Percentiles rank a stretch among this genome's conserved stretches.
Evolutionary conservation across 305 asterid species (phyloP).

Genomic region (Fraxinus paxiana): DNA sequence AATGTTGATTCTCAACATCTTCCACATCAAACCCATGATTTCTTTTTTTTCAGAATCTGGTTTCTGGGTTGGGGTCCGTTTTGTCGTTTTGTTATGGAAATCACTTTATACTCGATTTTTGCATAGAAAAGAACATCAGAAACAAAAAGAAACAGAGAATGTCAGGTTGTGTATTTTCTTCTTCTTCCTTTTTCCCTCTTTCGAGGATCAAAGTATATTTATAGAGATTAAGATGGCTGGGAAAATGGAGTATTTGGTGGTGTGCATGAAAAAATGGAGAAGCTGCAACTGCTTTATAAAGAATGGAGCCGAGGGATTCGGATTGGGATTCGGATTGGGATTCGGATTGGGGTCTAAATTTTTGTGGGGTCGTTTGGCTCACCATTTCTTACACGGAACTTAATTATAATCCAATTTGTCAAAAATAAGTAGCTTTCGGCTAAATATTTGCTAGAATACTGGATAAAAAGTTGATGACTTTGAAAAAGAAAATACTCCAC

Average conservation of each 20-base stretch:
- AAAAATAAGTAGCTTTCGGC: not conserved
- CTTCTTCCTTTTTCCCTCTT: conserved; percentile 29
- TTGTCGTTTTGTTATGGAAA: not conserved
- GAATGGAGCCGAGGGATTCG: not conserved
- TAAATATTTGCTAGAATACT: not conserved
- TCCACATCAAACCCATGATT: conserved; percentile 34
- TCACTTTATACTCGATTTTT: not conserved
- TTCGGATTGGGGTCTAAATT: not conserved
- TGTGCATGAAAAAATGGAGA: conserved; percentile 42
- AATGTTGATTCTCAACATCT: conserved; percentile 31
- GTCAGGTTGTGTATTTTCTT: not conserved
- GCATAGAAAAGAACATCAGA: not conserved
- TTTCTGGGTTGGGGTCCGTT: not conserved
- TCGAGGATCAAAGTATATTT: conserved; percentile 25
- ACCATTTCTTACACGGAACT: conserved; percentile 8
- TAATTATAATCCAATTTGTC: conserved; percentile 9
- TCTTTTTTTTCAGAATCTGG: conserved; percentile 6
- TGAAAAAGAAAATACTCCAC: conserved; percentile 25
- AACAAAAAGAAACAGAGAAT: conserved; percentile 6
- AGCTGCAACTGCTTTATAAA: conserved; percentile 36
- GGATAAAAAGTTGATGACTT: conserved; percentile 21
- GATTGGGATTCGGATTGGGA: not conserved
- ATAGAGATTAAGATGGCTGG: conserved; percentile 14
- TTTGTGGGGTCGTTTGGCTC: conserved; percentile 1
- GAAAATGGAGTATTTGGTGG: conserved; percentile 22